Conservation (phyloP, 345 rosid genomes). For the Eucalyptus pumila region DNA sequence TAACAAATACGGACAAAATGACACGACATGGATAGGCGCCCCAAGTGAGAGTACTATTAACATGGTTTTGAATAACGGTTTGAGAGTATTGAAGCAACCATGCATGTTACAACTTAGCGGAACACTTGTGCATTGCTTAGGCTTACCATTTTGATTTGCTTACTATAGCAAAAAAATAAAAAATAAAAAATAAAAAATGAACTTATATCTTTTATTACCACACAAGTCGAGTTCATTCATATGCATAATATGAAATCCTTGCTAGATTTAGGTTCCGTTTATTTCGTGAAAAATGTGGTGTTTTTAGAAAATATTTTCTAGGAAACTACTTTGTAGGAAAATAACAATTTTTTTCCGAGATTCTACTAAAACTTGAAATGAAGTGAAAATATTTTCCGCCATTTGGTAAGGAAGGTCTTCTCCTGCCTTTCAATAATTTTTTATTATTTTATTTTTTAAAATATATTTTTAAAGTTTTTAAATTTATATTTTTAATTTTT, state of each 20-base stretch:
- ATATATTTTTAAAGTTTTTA: no score
- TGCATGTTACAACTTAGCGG: neutral
- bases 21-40: neutral
- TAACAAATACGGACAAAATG: neutral
- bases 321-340: no score
- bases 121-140: neutral
- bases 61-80: neutral
- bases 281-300: rapidly evolving
- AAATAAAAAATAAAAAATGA: no score
- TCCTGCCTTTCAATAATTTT: no score
- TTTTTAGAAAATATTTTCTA: no score
- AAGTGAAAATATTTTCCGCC: no score
- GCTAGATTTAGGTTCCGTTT: neutral
- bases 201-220: neutral
- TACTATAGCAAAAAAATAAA: neutral
- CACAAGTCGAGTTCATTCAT: neutral
- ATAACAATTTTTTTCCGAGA: rapidly evolving
- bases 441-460: no score
- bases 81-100: neutral
- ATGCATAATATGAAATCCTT: neutral
- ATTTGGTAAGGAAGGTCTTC: no score
- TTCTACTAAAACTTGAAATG: no score
- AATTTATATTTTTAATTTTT: rapidly evolving
- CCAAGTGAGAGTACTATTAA: neutral
- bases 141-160: neutral